Conservation (phyloP, 768 basidiomycete species). For the Roridomyces roridus region DNA sequence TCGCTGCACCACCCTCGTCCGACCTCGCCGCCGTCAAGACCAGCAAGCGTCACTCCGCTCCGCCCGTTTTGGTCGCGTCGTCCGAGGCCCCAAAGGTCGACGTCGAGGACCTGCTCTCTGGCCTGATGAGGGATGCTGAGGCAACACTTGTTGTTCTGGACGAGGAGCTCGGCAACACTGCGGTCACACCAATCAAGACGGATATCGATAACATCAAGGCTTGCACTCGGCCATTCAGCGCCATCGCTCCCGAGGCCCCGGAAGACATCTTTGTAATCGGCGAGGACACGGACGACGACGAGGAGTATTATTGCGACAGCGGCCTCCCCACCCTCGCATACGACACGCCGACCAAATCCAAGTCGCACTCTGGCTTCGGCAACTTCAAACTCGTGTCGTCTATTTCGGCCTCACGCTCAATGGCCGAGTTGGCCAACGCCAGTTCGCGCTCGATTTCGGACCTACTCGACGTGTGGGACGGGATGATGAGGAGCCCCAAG, state of each 20-base stretch:
- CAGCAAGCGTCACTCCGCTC: constrained; percentile 3
- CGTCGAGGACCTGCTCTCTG: neutral
- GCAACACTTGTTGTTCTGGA: constrained; percentile 2
- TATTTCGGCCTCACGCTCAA: constrained; percentile 16
- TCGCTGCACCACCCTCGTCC: neutral
- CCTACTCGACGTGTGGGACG: constrained; percentile 7
- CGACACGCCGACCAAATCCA: neutral
- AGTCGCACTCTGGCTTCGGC: neutral
- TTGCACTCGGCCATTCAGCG: neutral
- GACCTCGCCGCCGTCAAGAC: neutral
- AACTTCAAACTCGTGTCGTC: constrained; percentile 7
- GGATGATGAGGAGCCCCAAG: neutral
- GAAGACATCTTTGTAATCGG: neutral
- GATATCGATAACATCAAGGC: neutral
- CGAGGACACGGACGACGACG: neutral
- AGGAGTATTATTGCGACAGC: neutral
- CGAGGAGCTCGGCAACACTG: neutral
- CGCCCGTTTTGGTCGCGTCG: constrained; percentile 5
- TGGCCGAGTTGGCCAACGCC: constrained; percentile 13
- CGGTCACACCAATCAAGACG: neutral
- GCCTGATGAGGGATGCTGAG: neutral
- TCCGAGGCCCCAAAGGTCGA: neutral
- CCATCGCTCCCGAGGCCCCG: neutral
- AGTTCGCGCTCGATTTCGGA: constrained; percentile 16
- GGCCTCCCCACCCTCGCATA: neutral